Conservation (phyloP, 345 rosid genomes). For the Excoecaria cochinchinensis region DNA sequence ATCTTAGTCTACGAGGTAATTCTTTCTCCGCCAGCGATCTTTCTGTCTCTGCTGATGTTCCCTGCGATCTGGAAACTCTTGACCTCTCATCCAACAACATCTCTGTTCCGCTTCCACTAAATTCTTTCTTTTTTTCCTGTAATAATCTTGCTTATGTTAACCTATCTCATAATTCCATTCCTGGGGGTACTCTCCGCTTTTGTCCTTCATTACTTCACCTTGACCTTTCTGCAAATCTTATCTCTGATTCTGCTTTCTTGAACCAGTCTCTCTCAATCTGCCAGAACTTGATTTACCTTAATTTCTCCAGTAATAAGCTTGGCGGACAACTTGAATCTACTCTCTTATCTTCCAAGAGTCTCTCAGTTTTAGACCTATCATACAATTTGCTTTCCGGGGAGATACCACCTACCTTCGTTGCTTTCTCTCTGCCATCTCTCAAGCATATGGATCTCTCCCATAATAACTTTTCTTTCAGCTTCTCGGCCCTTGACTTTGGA, state of each 20-base stretch:
- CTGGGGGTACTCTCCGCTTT: slow-evolving; percentile 47
- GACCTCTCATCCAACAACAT: slow-evolving; percentile 72
- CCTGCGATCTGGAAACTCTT: slow-evolving; percentile 52
- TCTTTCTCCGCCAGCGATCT: slow-evolving; percentile 50
- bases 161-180: slow-evolving; percentile 53
- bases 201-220: slow-evolving; percentile 52
- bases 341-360: slow-evolving; percentile 43
- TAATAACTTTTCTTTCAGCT: slow-evolving; percentile 68
- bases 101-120: slow-evolving; percentile 42
- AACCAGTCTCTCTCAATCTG: slow-evolving; percentile 48
- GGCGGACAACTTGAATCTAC: slow-evolving; percentile 42
- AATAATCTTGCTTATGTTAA: slow-evolving; percentile 38
- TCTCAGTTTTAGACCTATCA: slow-evolving; percentile 69
- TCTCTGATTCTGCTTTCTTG: slow-evolving; percentile 48
- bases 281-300: slow-evolving; percentile 58
- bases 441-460: slow-evolving; percentile 60
- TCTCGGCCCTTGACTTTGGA: slow-evolving; percentile 57
- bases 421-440: slow-evolving; percentile 47
- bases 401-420: slow-evolving; percentile 44
- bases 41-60: slow-evolving; percentile 23
- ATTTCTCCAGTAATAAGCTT: slow-evolving; percentile 65
- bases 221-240: slow-evolving; percentile 51
- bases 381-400: slow-evolving; percentile 59
- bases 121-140: slow-evolving; percentile 46
- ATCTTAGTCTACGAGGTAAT: slow-evolving; percentile 53